phyloP scores from a whole-genome alignment of 805 yeast species.

The Suhomyces vadensis region DNA sequence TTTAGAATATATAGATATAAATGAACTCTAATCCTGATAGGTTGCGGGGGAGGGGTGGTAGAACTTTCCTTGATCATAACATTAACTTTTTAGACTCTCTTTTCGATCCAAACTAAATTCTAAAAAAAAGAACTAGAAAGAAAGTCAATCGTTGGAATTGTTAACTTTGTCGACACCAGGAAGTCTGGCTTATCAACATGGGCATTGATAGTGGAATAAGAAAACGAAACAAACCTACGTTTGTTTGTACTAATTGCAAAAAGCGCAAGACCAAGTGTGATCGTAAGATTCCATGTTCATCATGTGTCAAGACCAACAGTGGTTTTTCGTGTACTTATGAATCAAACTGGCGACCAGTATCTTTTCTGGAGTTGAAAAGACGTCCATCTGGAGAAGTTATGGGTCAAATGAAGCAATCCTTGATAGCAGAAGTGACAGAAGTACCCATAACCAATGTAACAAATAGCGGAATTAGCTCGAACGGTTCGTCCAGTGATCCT shows the following conservation, averaged over 20 bases:
- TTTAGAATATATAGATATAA: neutral
- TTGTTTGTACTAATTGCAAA: conserved; percentile 34
- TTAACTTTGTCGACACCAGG: neutral
- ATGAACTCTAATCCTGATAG: conserved; percentile 1
- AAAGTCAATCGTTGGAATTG: too few relatives aligned
- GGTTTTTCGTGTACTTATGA: conserved; percentile 23
- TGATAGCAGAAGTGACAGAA: neutral
- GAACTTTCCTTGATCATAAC: neutral
- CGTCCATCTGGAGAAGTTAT: neutral
- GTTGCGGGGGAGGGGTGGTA: neutral
- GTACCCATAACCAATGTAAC: neutral
- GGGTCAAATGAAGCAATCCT: neutral
- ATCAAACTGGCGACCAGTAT: conserved; percentile 13
- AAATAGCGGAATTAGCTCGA: neutral
- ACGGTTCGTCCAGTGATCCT: neutral
- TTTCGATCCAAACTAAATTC: neutral
- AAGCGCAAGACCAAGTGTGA: conserved; percentile 36
- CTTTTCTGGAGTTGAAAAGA: conserved; percentile 2
- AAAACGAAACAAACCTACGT: conserved; percentile 24
- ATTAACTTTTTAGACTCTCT: neutral
- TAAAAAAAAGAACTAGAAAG: neutral
- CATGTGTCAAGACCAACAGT: conserved; percentile 23
- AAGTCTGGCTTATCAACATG: neutral
- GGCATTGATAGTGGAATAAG: conserved; percentile 2
- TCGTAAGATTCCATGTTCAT: conserved; percentile 26